Percentiles rank a stretch among this genome's conserved stretches.
phyloP scores from a whole-genome alignment of 2,329 filamentous ascomycete genomes.

The Esteya vermicola region DNA sequence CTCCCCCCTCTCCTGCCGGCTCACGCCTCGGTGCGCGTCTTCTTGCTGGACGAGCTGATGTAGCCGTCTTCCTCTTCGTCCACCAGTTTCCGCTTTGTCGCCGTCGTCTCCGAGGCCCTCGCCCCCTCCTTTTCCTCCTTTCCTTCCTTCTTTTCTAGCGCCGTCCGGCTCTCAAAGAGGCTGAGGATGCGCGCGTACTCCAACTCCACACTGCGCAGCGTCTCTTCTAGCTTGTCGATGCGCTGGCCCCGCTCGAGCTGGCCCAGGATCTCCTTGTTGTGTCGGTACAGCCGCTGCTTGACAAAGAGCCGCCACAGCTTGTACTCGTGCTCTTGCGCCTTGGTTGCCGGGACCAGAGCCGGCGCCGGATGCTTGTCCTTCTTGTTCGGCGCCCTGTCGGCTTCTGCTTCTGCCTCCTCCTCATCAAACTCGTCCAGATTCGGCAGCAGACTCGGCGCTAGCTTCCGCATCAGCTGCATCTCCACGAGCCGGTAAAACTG shows the following conservation, averaged over 20 bases:
- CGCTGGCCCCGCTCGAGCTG: slow-evolving; percentile 56
- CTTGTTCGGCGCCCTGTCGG: slow-evolving; percentile 6
- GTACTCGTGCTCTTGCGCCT: slow-evolving; percentile 47
- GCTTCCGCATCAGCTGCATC: slow-evolving; percentile 54
- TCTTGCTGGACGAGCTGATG: slow-evolving; percentile 23
- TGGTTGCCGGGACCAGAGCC: slow-evolving; percentile 21
- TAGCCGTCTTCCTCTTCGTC: slow-evolving; percentile 18
- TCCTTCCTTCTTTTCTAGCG: slow-evolving; percentile 10
- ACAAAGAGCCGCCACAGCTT: slow-evolving; percentile 59
- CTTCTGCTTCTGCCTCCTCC: slow-evolving; percentile 2
- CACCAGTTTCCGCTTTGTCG: slow-evolving; percentile 32
- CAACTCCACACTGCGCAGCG: slow-evolving; percentile 51
- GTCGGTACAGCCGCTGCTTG: slow-evolving; percentile 64
- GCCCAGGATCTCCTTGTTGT: slow-evolving; percentile 57
- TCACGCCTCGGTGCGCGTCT: not conserved
- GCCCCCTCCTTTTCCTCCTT: slow-evolving; percentile 1
- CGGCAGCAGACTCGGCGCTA: slow-evolving; percentile 43
- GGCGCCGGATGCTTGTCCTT: slow-evolving; percentile 6
- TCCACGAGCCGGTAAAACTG: slow-evolving; percentile 65
- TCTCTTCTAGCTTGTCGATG: slow-evolving; percentile 58
- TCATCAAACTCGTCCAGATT: slow-evolving; percentile 26
- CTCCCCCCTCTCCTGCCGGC: not conserved
- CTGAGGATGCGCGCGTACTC: slow-evolving; percentile 57
- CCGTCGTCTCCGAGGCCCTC: no score
- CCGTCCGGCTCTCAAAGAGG: slow-evolving; percentile 25